Percentiles rank a stretch among this genome's conserved stretches.
phyloP scores from a whole-genome alignment of 306 rosid genomes.

The Cucumis hystrix region DNA sequence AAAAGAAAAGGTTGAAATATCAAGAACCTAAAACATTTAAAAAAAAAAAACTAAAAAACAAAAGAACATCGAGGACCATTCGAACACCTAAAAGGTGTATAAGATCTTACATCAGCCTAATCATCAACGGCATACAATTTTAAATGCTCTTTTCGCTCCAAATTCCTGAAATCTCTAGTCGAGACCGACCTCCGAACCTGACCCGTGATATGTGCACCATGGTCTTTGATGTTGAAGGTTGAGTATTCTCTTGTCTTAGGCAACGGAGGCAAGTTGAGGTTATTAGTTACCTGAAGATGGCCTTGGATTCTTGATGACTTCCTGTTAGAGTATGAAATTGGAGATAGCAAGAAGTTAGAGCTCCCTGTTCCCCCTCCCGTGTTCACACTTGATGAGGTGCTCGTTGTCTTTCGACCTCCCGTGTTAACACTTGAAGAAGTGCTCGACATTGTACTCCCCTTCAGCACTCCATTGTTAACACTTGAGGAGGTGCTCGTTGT shows the following conservation, averaged over 20 bases:
- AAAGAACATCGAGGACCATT: not conserved
- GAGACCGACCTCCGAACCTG: conserved; percentile 48
- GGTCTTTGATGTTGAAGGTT: conserved; percentile 15
- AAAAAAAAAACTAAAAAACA: not conserved
- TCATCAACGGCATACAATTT: conserved; percentile 17
- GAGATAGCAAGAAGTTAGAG: conserved; percentile 27
- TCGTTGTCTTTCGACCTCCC: conserved; percentile 18
- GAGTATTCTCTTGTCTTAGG: conserved; percentile 29
- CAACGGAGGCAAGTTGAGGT: conserved; percentile 28
- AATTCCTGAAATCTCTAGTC: conserved; percentile 50
- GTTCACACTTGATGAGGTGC: conserved; percentile 37
- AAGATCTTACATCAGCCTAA: not conserved
- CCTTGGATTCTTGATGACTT: conserved; percentile 14
- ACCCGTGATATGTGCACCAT: conserved; percentile 19
- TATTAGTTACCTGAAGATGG: conserved; percentile 15
- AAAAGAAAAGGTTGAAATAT: not conserved
- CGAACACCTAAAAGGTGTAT: not conserved
- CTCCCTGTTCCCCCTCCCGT: conserved; percentile 26
- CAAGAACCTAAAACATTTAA: not conserved
- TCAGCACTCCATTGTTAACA: conserved; percentile 21
- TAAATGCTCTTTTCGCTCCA: conserved; percentile 17
- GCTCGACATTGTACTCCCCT: conserved; percentile 14
- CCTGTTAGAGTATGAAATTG: conserved; percentile 13
- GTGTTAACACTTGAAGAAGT: conserved; percentile 36
- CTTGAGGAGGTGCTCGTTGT: conserved; percentile 35